A percentile compares a stretch with the other conserved stretches of the same genome.
Evolutionary conservation across 371 early-diverging fungal species (phyloP).

Genomic region (Mucor saturninus): DNA sequence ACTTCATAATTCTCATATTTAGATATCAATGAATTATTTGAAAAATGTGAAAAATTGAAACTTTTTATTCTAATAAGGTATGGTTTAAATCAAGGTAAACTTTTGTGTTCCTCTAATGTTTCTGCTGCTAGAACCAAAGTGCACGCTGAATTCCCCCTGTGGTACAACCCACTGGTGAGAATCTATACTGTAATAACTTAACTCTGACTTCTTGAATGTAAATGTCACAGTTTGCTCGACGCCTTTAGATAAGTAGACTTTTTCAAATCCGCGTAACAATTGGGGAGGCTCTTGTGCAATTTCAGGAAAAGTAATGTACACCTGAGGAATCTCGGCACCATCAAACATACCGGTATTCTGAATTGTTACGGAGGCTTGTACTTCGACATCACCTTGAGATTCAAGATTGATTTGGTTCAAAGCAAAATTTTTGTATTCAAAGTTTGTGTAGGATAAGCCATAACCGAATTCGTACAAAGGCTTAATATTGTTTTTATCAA

Average conservation of each 20-base stretch:
- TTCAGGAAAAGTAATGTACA: conserved; percentile 59
- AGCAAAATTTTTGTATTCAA: conserved; percentile 43
- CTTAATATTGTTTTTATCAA: conserved; percentile 49
- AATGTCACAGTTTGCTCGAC: conserved; percentile 35
- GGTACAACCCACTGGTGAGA: conserved; percentile 47
- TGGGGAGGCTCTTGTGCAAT: conserved; percentile 55
- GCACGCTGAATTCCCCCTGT: conserved; percentile 46
- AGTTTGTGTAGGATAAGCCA: conserved; percentile 69
- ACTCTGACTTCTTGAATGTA: conserved; percentile 36
- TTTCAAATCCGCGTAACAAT: conserved; percentile 59
- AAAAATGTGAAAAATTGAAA: background rate
- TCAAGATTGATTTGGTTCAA: background rate
- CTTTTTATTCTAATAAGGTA: background rate
- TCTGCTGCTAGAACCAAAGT: conserved; percentile 55
- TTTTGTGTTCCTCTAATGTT: conserved; percentile 41
- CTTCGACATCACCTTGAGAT: conserved; percentile 14
- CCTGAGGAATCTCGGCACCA: conserved; percentile 67
- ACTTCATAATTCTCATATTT: too few relatives aligned
- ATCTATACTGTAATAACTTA: conserved; percentile 48
- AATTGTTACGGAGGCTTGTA: conserved; percentile 42
- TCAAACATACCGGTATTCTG: conserved; percentile 53
- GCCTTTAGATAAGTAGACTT: conserved; percentile 40
- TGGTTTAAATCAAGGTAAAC: conserved; percentile 11
- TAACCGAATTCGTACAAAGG: conserved; percentile 66
- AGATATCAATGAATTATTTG: too few relatives aligned